phyloP scores from a whole-genome alignment of 768 basidiomycete genomes.

The Pulveroboletus frians region DNA sequence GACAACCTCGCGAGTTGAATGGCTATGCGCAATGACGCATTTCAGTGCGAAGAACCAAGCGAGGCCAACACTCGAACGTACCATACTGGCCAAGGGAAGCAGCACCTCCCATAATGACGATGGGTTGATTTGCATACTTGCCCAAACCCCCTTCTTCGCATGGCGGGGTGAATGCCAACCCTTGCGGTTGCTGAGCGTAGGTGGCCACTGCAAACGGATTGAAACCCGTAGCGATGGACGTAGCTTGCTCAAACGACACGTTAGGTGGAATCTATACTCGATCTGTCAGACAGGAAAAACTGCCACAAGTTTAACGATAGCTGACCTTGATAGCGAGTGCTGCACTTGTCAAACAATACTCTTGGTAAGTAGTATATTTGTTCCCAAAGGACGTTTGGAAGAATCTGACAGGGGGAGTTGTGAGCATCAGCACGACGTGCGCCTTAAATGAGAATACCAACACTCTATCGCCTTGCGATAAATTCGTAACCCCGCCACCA shows the following conservation, averaged over 20 bases:
- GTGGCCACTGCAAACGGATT: slow-evolving; percentile 32
- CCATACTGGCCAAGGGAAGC: slow-evolving; percentile 35
- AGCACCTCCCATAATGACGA: slow-evolving; percentile 36
- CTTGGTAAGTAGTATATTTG: slow-evolving; percentile 14
- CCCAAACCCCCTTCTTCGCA: slow-evolving; percentile 25
- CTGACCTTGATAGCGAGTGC: slow-evolving; percentile 11
- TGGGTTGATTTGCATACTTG: slow-evolving; percentile 28
- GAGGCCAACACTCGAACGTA: background rate
- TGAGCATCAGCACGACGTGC: no score
- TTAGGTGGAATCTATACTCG: slow-evolving; percentile 28
- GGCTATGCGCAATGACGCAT: slow-evolving; percentile 5
- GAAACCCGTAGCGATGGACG: slow-evolving; percentile 32
- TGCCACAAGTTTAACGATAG: background rate
- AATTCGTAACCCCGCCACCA: slow-evolving; percentile 30
- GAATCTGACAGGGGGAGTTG: background rate
- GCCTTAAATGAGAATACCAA: background rate
- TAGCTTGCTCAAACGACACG: slow-evolving; percentile 33
- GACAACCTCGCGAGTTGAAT: slow-evolving; percentile 32
- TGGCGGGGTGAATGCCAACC: slow-evolving; percentile 26
- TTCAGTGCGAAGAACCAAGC: no score
- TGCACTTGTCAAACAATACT: slow-evolving; percentile 17
- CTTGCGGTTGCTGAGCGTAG: slow-evolving; percentile 23
- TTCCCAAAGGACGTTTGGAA: slow-evolving; percentile 2
- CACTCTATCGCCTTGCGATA: slow-evolving; percentile 32
- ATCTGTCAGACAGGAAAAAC: background rate